Evolutionary conservation across 2,329 filamentous ascomycete species (phyloP), one percentile per base, ranked within the genome.

Genomic region (Trichoderma semiorbis): DNA sequence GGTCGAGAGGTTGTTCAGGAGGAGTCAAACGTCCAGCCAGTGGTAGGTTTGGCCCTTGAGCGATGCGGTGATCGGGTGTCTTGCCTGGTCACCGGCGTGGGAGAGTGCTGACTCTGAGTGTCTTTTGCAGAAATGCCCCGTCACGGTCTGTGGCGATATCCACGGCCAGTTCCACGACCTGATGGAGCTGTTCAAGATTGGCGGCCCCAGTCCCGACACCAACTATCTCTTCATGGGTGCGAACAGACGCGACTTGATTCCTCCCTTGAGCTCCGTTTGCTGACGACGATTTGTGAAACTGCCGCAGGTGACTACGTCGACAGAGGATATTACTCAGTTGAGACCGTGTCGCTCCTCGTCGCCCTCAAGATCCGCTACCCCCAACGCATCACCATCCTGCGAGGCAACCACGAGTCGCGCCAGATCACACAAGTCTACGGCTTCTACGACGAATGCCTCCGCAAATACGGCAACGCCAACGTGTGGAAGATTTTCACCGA

Each of bases 401-500:
- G 96, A 80, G 96, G 96, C 80, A 99, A 99, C 85, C 96, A 99
- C 88, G 96, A 99, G 85, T 98, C 95, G 75, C 92, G 96, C 78
- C 96, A 99, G 84, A 99, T 99, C 82, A 99, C 96, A 60, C 95
- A 98, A 83, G 96, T 99, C 72, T 99, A 99, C 82, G 96, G 96
- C 74, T 99, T 99, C 86, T 99, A 99, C 86, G 96, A 98, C 82
- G 96, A 99, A 83, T 99, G 96, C 82, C 90, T 98, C 78, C 93
- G 95, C 81, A 99, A 99, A 86, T 99, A 99, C 81, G 96, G 96
- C 82, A 98, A 98, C 80, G 95, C 96, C 74, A 98, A 97, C 78
- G 96, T 99, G 75, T 99, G 96, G 96, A 98, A 98, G 86, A 98
- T 94, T 81, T 99, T 97, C 82, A 98, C 95, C 80, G 95, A 99